Conservation (phyloP, 169 alveolate genomes). For the Cryptosporidium ubiquitum region DNA sequence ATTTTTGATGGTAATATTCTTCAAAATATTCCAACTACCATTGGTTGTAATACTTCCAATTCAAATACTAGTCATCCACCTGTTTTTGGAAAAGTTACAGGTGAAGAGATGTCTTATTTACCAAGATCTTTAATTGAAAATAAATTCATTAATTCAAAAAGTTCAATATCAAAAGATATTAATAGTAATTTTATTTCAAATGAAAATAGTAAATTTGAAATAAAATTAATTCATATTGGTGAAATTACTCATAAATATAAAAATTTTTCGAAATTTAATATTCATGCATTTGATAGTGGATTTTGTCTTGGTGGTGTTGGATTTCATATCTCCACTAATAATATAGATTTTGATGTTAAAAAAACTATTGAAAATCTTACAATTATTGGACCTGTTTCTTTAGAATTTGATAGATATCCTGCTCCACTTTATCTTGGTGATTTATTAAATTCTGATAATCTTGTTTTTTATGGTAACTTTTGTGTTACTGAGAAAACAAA, state of each 20-base stretch:
- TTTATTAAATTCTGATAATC: slow-evolving; percentile 7
- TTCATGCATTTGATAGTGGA: slow-evolving; percentile 64
- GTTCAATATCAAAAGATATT: background rate
- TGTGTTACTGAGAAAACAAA: background rate
- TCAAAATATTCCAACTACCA: slow-evolving; percentile 47
- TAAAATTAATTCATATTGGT: slow-evolving; percentile 47
- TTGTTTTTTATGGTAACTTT: slow-evolving; percentile 49
- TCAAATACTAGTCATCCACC: slow-evolving; percentile 59
- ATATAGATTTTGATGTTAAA: slow-evolving; percentile 10
- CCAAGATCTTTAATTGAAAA: slow-evolving; percentile 27
- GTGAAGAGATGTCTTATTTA: slow-evolving; percentile 50
- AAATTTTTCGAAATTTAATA: slow-evolving; percentile 15
- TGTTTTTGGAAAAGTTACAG: slow-evolving; percentile 23
- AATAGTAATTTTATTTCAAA: background rate
- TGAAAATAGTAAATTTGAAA: slow-evolving; percentile 20
- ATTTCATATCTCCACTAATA: slow-evolving; percentile 8
- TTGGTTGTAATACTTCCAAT: slow-evolving; percentile 34
- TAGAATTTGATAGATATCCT: slow-evolving; percentile 68
- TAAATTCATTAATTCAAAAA: background rate
- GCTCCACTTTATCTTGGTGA: slow-evolving; percentile 64
- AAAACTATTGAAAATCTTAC: slow-evolving; percentile 4
- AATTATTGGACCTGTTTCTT: slow-evolving; percentile 44
- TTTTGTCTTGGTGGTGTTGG: slow-evolving; percentile 69
- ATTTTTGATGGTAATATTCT: slow-evolving; percentile 59
- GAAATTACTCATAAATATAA: background rate